Percentiles rank a stretch among this genome's conserved stretches.
Conservation (phyloP, 2,329 filamentous ascomycete genomes). For the Alternaria brassicicola region DNA sequence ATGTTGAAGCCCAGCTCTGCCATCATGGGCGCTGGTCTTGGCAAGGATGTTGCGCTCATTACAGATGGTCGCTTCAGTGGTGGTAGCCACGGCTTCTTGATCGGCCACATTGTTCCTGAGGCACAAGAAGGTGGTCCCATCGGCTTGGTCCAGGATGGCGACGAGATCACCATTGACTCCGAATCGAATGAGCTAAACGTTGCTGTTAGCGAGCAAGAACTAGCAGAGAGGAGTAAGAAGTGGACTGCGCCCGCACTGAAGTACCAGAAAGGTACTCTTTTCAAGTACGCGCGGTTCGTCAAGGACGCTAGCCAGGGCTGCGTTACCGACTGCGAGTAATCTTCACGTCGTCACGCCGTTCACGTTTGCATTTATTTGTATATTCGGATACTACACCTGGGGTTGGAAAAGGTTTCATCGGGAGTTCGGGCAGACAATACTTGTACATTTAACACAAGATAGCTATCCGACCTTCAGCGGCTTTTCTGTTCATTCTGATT, state of each 20-base stretch:
- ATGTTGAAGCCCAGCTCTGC: conserved; percentile 75
- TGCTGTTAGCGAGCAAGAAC: conserved; percentile 68
- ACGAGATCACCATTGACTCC: conserved; percentile 81
- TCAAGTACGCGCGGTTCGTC: conserved; percentile 64
- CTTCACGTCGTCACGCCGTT: neutral
- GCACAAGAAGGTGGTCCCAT: conserved; percentile 86
- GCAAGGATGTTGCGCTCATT: conserved; percentile 74
- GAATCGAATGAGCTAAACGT: conserved; percentile 72
- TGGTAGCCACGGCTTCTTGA: conserved; percentile 84
- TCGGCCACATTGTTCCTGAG: conserved; percentile 87
- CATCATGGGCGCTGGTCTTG: conserved; percentile 75
- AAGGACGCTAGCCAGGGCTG: conserved; percentile 65
- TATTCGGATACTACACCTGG: neutral
- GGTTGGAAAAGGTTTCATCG: conserved; percentile 5
- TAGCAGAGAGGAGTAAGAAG: conserved; percentile 57
- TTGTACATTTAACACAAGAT: neutral
- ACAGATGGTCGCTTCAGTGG: conserved; percentile 80
- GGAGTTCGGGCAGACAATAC: neutral
- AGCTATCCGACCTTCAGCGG: neutral
- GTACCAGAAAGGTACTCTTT: conserved; percentile 64
- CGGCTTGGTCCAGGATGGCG: conserved; percentile 79
- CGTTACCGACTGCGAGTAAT: conserved; percentile 58
- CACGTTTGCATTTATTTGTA: neutral
- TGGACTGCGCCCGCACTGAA: conserved; percentile 62
- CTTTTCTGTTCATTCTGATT: neutral